A percentile compares a stretch with the other conserved stretches of the same genome.
These are phyloP conservation scores for Claviceps paspali DNA, from an alignment of 2,329 filamentous ascomycete species.

Conservation along the genomic window DNA sequence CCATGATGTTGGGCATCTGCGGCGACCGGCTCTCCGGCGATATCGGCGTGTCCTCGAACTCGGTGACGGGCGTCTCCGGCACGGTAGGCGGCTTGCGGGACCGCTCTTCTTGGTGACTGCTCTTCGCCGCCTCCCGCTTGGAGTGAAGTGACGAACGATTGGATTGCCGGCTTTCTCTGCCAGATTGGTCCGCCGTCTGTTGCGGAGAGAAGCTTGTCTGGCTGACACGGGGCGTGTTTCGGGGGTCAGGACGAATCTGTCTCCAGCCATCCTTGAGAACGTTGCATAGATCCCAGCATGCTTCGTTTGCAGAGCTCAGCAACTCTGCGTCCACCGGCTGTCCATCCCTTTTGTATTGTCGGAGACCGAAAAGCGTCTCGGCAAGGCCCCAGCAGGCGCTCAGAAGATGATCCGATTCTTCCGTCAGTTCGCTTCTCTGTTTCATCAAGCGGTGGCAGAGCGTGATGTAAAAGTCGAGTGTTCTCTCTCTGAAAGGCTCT, in stretches of 20 bases:
- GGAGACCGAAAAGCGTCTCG: conserved; percentile 83
- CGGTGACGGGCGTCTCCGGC: conserved; percentile 85
- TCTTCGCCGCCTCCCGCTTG: conserved; percentile 38
- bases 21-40: conserved; percentile 65
- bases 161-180: conserved; percentile 32
- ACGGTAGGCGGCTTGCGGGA: conserved; percentile 33
- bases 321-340: conserved; percentile 67
- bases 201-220: conserved; percentile 54
- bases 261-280: conserved; percentile 89
- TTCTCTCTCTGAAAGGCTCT: conserved; percentile 75
- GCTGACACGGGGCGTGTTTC: conserved; percentile 68
- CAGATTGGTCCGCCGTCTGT: conserved; percentile 33
- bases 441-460: conserved; percentile 95
- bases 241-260: conserved; percentile 69
- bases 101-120: conserved; percentile 29
- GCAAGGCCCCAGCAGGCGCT: conserved; percentile 80
- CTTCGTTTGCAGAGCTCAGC: conserved; percentile 73
- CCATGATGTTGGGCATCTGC: conserved; percentile 72
- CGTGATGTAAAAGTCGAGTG: conserved; percentile 87
- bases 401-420: conserved; percentile 72
- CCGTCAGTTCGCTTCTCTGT: conserved; percentile 60
- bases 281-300: conserved; percentile 89
- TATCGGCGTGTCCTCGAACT: conserved; percentile 81
- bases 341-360: conserved; percentile 64
- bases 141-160: conserved; percentile 36